Evolutionary conservation across 1,284 basidiomycete genomes (phyloP), one percentile per base, ranked within the genome.

Genomic region (Papiliotrema fonsecae): DNA sequence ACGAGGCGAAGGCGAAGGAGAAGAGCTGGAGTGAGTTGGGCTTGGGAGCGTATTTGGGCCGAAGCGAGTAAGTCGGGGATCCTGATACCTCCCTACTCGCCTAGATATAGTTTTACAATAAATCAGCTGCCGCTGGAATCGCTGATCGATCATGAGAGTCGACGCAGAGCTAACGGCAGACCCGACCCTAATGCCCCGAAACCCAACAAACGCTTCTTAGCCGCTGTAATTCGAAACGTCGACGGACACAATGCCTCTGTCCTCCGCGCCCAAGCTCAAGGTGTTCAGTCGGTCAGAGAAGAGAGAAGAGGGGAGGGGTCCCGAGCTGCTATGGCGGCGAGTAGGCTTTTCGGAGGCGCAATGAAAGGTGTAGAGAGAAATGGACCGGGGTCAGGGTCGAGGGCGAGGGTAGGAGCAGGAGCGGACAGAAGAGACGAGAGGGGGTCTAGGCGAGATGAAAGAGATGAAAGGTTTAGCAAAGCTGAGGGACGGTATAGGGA

Each of bases 201-300:
- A 60, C 73, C 91, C n/a, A 94, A 94, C 76, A 96, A 93, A 66
- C 85, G 88, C 1, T 96, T 96, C 71, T 76, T 96, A 19, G 81
- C 84, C 0, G 84, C 85, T 22, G 88, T 96, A 52, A 91, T 96
- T 48, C 82, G 84, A 52, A 89, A 81, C 55, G 93, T 92, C 3
- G 90, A 92, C 64, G 89, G 91, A 49, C 92, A 96, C 67, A 96
- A 96, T 70, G 83, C 84, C 69, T 83, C 86, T 13, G 76, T 96
- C 18, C 74, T 91, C 9, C 79, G 82, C 36, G 80, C 84, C 18
- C 88, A 96, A 71, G 84, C 85, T 0, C 72, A 80, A 18, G 83
- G 85, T 26, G 87, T 87, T 0, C 77, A 85, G 55, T 84, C 87
- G 56, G 78, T 83, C 6, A 82, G 87, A 22, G 36, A 48, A 6